Percentiles rank a stretch among this genome's conserved stretches.
These are phyloP conservation scores for Cystobasidium onofrii DNA, from an alignment of 768 basidiomycete species.

Conservation along the genomic window DNA sequence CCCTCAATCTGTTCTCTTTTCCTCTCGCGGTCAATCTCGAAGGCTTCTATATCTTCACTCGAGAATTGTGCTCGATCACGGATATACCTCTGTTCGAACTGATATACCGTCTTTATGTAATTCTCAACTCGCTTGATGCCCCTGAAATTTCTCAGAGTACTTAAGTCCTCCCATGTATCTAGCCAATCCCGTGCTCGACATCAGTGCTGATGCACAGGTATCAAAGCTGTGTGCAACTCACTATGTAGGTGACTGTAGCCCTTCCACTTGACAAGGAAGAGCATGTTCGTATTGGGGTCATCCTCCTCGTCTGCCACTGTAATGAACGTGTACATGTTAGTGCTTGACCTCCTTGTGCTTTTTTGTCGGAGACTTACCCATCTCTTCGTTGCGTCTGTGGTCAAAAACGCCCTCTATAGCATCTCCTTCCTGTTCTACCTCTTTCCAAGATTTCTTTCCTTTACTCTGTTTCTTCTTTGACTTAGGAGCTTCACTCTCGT, in stretches of 20 bases:
- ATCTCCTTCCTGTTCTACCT: conserved; percentile 45
- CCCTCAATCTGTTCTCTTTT: conserved; percentile 83
- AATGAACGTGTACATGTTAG: neutral
- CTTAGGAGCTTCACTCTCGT: neutral
- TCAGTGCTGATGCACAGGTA: neutral
- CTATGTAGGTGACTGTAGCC: conserved; percentile 86
- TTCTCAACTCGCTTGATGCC: conserved; percentile 97
- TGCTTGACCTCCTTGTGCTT: conserved; percentile 52
- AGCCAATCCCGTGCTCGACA: neutral
- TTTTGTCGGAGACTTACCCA: conserved; percentile 53
- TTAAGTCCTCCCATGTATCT: conserved; percentile 97
- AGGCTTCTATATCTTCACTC: conserved; percentile 78
- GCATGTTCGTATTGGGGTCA: conserved; percentile 37
- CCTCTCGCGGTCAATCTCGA: conserved; percentile 81
- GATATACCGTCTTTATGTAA: conserved; percentile 77
- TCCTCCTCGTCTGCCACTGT: conserved; percentile 31
- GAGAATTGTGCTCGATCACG: conserved; percentile 57
- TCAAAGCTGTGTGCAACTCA: neutral
- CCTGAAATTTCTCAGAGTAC: conserved; percentile 87
- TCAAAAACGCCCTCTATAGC: conserved; percentile 87
- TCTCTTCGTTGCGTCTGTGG: conserved; percentile 76
- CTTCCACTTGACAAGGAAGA: conserved; percentile 99
- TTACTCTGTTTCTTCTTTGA: conserved; percentile 9
- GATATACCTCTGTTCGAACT: conserved; percentile 61
- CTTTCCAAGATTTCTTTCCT: conserved; percentile 9